Evolutionary conservation across 208 protist genomes (phyloP), one percentile per base, ranked within the genome.

Genomic region (Leishmania turanica): DNA sequence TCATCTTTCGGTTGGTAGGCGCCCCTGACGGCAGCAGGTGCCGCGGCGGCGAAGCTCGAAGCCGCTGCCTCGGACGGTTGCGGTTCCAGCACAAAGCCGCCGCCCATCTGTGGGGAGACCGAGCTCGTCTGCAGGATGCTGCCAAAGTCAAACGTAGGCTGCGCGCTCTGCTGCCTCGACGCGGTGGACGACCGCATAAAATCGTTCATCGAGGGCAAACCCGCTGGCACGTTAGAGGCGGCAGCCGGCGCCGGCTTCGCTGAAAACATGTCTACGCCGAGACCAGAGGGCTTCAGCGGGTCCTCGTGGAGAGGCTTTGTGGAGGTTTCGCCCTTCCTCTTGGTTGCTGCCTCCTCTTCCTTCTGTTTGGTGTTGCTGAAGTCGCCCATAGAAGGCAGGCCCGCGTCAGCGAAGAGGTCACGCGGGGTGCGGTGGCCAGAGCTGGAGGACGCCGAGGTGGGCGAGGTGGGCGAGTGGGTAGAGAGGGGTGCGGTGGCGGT

Each of bases 231-330:
- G 75, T 31, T 49, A 17, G 80, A 27, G 34, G 77, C 64, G 42
- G 75, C 66, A n/a, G 64, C 69, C 24, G 78, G 56, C 11, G 80
- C 72, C 17, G 77, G 69, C 64, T 60, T 69, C 34, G 81, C 82
- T 34, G 85, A 77, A 74, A 94, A 94, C 88, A 94, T 94, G 86
- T 92, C 84, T 56, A 80, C 88, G 49, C 86, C 88, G 37, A 94
- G 86, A 27, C 88, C 91, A 19, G 53, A 51, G 5, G 88, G 89
- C 71, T 49, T 66, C 17, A 91, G 72, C 21, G 89, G 89, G 74
- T 93, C 90, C 45, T 87, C 75, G 79, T 86, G 76, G 37, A 69
- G 58, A 1, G 58, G 31, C 70, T 81, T 79, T 24, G 49, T n/a
- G 17, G 58, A 8, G 45, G 51, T 54, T 3, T 21, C 51, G 15